Conservation (phyloP, 345 rosid genomes). For the Citrus unshiu region DNA sequence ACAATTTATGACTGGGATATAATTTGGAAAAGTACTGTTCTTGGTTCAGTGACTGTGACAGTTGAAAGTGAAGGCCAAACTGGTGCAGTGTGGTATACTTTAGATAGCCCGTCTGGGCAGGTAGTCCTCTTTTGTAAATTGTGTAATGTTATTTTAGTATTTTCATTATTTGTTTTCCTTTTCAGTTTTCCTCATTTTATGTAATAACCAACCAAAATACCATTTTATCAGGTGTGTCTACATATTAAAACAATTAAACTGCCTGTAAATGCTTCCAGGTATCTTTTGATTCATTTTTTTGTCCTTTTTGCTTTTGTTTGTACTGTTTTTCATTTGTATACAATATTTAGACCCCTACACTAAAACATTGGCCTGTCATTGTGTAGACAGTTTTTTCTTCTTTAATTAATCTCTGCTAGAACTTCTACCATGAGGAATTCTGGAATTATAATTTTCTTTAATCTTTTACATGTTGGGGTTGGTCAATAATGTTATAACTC, state of each 20-base stretch:
- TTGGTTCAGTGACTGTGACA: conserved; percentile 85
- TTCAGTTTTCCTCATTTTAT: conserved; percentile 9
- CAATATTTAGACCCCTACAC: neutral
- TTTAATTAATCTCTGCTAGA: neutral
- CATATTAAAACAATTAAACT: conserved; percentile 73
- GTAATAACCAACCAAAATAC: conserved; percentile 15
- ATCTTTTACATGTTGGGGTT: neutral
- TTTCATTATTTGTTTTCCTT: neutral
- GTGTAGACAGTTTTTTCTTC: neutral
- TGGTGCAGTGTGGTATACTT: conserved; percentile 79
- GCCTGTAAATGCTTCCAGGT: conserved; percentile 67
- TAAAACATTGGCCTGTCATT: neutral
- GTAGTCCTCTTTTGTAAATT: conserved; percentile 34
- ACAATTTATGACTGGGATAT: conserved; percentile 99
- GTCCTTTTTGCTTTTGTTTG: conserved; percentile 2
- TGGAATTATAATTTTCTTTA: neutral
- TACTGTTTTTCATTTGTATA: neutral
- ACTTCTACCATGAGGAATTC: neutral
- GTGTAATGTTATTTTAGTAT: neutral
- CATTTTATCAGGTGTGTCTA: conserved; percentile 76
- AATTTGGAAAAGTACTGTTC: conserved; percentile 97
- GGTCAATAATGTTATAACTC: neutral
- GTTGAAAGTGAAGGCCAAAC: conserved; percentile 92
- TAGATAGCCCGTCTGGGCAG: conserved; percentile 96
- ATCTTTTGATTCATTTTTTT: conserved; percentile 13